phyloP scores from a whole-genome alignment of 345 rosid species.

The Pistacia vera region DNA sequence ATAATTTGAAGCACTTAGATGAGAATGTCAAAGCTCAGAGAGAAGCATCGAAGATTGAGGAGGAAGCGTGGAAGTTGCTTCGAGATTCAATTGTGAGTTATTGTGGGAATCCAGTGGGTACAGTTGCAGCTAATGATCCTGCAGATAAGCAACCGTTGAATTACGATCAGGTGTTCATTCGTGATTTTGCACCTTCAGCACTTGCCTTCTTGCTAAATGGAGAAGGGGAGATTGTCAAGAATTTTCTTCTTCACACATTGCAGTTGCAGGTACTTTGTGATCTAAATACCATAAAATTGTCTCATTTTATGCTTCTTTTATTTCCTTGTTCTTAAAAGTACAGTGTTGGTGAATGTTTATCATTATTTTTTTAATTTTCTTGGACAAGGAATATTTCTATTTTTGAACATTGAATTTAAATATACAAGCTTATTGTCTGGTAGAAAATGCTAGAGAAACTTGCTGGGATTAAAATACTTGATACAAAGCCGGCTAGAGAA shows the following conservation, averaged over 20 bases:
- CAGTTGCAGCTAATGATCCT: slow-evolving; percentile 81
- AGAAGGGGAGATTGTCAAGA: slow-evolving; percentile 85
- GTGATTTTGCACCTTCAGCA: slow-evolving; percentile 97
- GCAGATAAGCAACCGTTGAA: slow-evolving; percentile 72
- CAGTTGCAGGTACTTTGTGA: slow-evolving; percentile 76
- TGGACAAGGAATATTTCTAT: neutral
- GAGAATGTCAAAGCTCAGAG: slow-evolving; percentile 46
- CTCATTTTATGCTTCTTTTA: neutral
- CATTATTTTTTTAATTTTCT: neutral
- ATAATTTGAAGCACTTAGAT: slow-evolving; percentile 40
- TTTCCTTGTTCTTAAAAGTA: neutral
- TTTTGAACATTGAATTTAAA: neutral
- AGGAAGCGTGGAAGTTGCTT: slow-evolving; percentile 90
- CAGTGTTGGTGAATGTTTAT: neutral
- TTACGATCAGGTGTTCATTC: slow-evolving; percentile 94
- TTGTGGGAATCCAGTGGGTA: slow-evolving; percentile 84
- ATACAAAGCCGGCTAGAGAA: too few species aligned
- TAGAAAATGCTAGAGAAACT: too few species aligned
- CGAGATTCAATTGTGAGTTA: slow-evolving; percentile 68
- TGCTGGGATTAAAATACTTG: too few species aligned
- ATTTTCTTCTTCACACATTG: slow-evolving; percentile 89
- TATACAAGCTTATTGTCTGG: neutral
- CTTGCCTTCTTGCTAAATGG: slow-evolving; percentile 89
- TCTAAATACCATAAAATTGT: neutral
- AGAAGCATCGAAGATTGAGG: slow-evolving; percentile 59